phyloP scores from a whole-genome alignment of 345 rosid genomes.

The Salix dunnii region DNA sequence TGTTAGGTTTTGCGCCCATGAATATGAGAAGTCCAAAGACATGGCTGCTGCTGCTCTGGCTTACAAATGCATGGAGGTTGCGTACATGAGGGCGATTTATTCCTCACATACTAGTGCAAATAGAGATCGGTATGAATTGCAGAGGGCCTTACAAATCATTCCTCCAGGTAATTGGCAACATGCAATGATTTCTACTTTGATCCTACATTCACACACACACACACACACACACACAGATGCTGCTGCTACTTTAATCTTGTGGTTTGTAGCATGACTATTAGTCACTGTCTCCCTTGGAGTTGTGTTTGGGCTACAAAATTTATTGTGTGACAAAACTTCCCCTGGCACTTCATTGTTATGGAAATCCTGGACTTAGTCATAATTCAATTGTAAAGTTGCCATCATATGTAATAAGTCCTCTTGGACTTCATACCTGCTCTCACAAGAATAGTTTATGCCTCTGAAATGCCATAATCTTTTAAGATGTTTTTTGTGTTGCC shows the following conservation, averaged over 20 bases:
- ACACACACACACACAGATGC: too few relatives aligned
- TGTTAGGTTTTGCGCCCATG: conserved; percentile 87
- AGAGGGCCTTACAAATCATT: conserved; percentile 55
- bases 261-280: background rate
- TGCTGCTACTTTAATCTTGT: background rate
- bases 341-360: background rate
- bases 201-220: background rate
- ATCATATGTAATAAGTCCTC: background rate
- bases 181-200: background rate
- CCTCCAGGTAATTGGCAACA: conserved; percentile 66
- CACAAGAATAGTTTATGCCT: background rate
- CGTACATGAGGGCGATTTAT: conserved; percentile 82
- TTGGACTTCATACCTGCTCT: background rate
- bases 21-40: conserved; percentile 81
- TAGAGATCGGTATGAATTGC: conserved; percentile 74
- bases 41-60: conserved; percentile 96
- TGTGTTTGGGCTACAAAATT: background rate
- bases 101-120: conserved; percentile 52
- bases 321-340: background rate
- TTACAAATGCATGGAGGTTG: conserved; percentile 97
- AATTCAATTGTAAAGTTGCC: background rate
- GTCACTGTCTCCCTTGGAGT: background rate
- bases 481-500: background rate
- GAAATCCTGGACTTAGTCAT: background rate
- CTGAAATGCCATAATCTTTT: background rate